Percentiles rank a stretch among this genome's conserved stretches.
phyloP scores from a whole-genome alignment of 305 asterid genomes.

The Solanum chacoense region DNA sequence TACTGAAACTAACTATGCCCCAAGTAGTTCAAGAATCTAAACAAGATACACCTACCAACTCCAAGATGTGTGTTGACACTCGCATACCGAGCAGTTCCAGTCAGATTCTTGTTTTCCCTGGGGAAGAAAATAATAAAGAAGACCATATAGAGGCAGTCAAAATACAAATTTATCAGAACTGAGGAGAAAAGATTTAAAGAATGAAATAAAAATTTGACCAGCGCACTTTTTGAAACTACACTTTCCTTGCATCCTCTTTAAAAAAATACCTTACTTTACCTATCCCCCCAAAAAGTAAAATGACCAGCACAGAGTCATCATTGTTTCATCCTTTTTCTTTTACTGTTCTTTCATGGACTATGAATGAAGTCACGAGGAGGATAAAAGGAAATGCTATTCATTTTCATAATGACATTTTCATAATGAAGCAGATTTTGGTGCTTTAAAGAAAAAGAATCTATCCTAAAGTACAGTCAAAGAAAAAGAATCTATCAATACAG shows the following conservation, averaged over 20 bases:
- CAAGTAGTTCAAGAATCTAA: background rate
- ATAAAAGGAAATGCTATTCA: background rate
- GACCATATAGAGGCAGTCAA: background rate
- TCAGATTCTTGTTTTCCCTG: conserved; percentile 83
- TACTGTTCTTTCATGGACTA: background rate
- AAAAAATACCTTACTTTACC: background rate
- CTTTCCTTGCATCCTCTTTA: background rate
- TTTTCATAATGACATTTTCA: background rate
- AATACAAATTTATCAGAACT: background rate
- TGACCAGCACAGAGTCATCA: background rate
- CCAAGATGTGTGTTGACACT: conserved; percentile 72
- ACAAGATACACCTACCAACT: conserved; percentile 42
- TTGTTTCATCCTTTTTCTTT: background rate
- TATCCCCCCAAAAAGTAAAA: background rate
- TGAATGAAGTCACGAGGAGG: background rate
- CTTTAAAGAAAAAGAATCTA: background rate
- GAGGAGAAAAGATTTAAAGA: background rate
- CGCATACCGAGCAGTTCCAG: conserved; percentile 77
- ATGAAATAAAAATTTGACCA: background rate
- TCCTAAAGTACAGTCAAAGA: background rate
- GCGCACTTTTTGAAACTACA: background rate
- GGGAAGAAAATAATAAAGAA: background rate
- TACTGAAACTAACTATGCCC: background rate
- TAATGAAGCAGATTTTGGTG: background rate
- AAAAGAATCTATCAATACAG: background rate